phyloP scores from a whole-genome alignment of 352 stramenopile species.

The Globisporangium paddicum region DNA sequence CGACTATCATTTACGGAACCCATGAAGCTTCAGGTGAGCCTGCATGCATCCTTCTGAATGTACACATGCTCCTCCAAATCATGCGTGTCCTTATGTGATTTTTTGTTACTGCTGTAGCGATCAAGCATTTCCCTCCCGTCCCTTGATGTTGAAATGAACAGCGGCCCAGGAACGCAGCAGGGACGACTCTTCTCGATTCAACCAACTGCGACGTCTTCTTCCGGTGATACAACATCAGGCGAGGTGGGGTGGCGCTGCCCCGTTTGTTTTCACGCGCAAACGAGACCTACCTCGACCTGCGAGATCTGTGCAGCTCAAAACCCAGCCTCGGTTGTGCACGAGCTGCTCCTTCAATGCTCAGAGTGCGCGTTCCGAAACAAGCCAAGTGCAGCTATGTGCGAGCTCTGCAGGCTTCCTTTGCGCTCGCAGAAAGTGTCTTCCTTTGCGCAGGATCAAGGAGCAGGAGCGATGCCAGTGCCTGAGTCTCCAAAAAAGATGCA shows the following conservation, averaged over 20 bases:
- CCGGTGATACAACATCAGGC: not conserved
- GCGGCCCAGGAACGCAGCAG: not conserved
- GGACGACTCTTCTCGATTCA: not conserved
- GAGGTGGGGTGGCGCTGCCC: conserved; percentile 43
- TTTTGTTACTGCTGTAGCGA: not conserved
- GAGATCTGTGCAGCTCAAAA: conserved; percentile 79
- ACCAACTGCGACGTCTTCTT: not conserved
- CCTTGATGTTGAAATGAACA: not conserved
- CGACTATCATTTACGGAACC: not conserved
- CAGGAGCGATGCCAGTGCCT: not conserved
- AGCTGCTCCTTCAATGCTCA: conserved; percentile 52
- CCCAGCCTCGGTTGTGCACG: conserved; percentile 41
- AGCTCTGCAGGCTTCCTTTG: conserved; percentile 53
- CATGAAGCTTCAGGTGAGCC: not conserved
- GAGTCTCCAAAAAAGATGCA: conserved; percentile 10
- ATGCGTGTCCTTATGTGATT: not conserved
- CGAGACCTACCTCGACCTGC: conserved; percentile 31
- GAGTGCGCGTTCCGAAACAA: conserved; percentile 68
- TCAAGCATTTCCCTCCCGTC: conserved; percentile 6
- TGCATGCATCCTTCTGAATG: not conserved
- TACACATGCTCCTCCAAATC: not conserved
- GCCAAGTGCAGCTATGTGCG: conserved; percentile 29
- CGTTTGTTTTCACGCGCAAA: conserved; percentile 73
- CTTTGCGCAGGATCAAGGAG: not conserved
- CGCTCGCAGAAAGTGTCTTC: not conserved